phyloP scores from a whole-genome alignment of 2,329 filamentous ascomycete genomes.

The Thielaviopsis cerberus region DNA sequence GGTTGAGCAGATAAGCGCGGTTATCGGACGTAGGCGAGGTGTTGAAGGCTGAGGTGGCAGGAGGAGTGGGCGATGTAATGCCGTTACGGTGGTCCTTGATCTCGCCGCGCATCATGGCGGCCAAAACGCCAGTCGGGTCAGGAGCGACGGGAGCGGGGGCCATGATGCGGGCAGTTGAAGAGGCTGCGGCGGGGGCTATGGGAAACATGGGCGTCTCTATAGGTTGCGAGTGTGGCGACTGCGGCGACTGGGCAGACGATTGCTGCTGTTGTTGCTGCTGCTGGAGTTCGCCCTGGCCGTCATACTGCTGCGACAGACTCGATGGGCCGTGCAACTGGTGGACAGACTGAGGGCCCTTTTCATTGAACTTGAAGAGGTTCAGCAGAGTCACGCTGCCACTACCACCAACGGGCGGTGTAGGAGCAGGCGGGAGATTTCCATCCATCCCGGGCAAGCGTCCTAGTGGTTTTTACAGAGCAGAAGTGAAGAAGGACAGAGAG shows the following conservation, averaged over 20 bases:
- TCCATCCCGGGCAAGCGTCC: slow-evolving; percentile 10
- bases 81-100: slow-evolving; percentile 17
- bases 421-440: slow-evolving; percentile 29
- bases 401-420: slow-evolving; percentile 26
- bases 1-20: slow-evolving; percentile 67
- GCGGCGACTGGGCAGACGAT: slow-evolving; percentile 8
- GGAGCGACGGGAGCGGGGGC: slow-evolving; percentile 37
- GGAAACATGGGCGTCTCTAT: slow-evolving; percentile 15
- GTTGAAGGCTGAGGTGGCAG: slow-evolving; percentile 24
- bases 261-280: slow-evolving; percentile 14
- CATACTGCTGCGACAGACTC: slow-evolving; percentile 17
- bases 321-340: slow-evolving; percentile 15
- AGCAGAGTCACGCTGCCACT: slow-evolving; percentile 29
- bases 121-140: slow-evolving; percentile 38
- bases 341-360: slow-evolving; percentile 18
- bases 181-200: slow-evolving; percentile 18
- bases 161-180: slow-evolving; percentile 26
- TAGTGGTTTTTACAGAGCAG: neutral
- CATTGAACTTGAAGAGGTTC: slow-evolving; percentile 43
- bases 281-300: slow-evolving; percentile 16
- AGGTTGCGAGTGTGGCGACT: slow-evolving; percentile 15
- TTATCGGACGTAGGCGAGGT: slow-evolving; percentile 46
- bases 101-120: slow-evolving; percentile 42
- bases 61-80: slow-evolving; percentile 14
- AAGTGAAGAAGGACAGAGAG: slow-evolving; percentile 1